Evolutionary conservation across 352 stramenopile genomes (phyloP).

Genomic region (Globisporangium sylvaticum): DNA sequence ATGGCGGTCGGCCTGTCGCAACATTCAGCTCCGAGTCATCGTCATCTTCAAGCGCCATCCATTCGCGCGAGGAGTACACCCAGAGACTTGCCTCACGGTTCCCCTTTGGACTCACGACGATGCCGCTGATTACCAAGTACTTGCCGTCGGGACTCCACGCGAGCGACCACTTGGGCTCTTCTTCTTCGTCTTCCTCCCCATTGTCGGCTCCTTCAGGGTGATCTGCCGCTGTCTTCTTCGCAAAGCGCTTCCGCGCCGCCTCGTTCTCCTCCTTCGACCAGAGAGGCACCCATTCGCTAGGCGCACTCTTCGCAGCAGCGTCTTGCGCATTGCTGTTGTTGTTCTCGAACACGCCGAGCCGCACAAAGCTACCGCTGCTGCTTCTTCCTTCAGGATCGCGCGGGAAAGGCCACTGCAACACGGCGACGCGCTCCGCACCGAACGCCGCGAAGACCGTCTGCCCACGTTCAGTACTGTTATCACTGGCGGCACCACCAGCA

Average conservation of each 20-base stretch:
- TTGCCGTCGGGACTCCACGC: conserved; percentile 53
- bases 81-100: conserved; percentile 31
- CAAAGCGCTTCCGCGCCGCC: conserved; percentile 4
- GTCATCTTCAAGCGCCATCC: conserved; percentile 23
- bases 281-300: neutral
- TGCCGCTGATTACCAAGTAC: conserved; percentile 45
- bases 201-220: neutral
- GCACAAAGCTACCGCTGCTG: neutral
- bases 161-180: conserved; percentile 22
- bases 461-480: neutral
- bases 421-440: conserved; percentile 22
- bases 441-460: conserved; percentile 19
- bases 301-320: neutral
- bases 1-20: neutral
- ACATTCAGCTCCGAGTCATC: neutral
- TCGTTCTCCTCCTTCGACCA: conserved; percentile 7
- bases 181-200: neutral
- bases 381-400: neutral
- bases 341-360: conserved; percentile 2
- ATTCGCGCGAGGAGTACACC: conserved; percentile 38
- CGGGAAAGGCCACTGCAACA: conserved; percentile 15
- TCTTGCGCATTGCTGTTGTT: neutral
- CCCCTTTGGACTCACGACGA: conserved; percentile 16
- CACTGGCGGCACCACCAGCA: neutral
- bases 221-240: neutral